Percentiles rank a stretch among this genome's conserved stretches.
These are phyloP conservation scores for Erythrophleum fordii DNA, from an alignment of 306 rosid species.

Conservation along the genomic window DNA sequence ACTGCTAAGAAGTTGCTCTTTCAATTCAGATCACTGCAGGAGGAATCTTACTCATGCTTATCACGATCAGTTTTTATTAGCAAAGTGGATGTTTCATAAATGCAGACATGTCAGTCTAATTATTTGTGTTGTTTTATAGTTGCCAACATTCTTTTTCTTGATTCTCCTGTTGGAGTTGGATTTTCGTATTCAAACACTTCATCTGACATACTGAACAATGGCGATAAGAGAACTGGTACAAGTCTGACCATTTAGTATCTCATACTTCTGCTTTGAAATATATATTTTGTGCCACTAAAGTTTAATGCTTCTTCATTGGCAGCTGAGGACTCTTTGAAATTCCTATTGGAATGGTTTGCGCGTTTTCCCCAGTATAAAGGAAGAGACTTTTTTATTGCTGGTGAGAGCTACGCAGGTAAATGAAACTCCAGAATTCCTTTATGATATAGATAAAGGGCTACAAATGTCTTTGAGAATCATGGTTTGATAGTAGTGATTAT, in stretches of 20 bases:
- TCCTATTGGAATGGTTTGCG: constrained; percentile 80
- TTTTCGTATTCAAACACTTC: constrained; percentile 86
- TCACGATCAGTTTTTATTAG: constrained; percentile 5
- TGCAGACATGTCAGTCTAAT: constrained; percentile 20
- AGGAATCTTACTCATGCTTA: constrained; percentile 18
- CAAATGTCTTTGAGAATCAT: not conserved
- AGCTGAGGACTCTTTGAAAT: constrained; percentile 72
- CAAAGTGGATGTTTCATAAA: not conserved
- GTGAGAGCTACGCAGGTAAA: constrained; percentile 96
- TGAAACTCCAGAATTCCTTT: not conserved
- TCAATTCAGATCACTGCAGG: constrained; percentile 13
- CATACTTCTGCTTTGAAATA: constrained; percentile 21
- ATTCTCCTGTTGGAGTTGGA: constrained; percentile 95
- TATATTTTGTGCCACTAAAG: constrained; percentile 22
- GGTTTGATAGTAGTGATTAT: not conserved
- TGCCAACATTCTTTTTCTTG: constrained; percentile 85
- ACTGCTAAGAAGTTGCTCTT: not conserved
- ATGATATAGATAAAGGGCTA: not conserved
- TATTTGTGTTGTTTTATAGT: constrained; percentile 50
- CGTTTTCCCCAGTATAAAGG: constrained; percentile 80
- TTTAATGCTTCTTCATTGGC: constrained; percentile 37
- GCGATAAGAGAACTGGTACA: constrained; percentile 81
- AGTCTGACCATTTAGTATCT: constrained; percentile 7
- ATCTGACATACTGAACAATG: constrained; percentile 66
- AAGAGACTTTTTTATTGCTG: constrained; percentile 68